A percentile compares a stretch with the other conserved stretches of the same genome.
phyloP scores from a whole-genome alignment of 768 basidiomycete genomes.

The Crepidotus variabilis region DNA sequence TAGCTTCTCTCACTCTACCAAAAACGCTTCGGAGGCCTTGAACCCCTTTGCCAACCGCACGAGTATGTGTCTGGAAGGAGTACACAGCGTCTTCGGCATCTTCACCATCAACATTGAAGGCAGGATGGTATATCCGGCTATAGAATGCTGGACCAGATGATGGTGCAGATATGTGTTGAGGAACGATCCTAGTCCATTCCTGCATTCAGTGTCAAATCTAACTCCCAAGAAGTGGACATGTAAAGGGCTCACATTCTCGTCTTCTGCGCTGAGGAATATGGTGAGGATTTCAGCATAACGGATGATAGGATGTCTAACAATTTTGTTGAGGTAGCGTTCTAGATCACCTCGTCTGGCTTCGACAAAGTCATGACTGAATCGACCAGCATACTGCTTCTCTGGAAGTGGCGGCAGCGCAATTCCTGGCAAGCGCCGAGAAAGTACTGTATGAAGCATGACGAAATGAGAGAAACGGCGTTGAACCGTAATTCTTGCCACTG shows the following conservation, averaged over 20 bases:
- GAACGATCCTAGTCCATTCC: constrained; percentile 71
- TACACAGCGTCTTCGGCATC: constrained; percentile 60
- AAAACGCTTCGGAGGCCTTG: constrained; percentile 64
- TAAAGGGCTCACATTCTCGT: constrained; percentile 56
- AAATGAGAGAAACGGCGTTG: constrained; percentile 85
- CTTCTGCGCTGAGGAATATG: constrained; percentile 76
- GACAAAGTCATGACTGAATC: constrained; percentile 79
- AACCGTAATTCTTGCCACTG: constrained; percentile 64
- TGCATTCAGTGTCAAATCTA: constrained; percentile 19
- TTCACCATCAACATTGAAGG: constrained; percentile 75
- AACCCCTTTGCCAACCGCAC: constrained; percentile 65
- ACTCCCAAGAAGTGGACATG: neutral
- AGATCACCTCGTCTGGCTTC: constrained; percentile 80
- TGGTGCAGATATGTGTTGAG: constrained; percentile 54
- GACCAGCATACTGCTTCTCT: constrained; percentile 79
- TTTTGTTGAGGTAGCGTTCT: constrained; percentile 68
- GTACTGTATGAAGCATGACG: constrained; percentile 67
- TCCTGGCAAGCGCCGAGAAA: constrained; percentile 67
- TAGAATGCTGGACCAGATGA: constrained; percentile 77
- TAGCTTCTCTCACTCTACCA: constrained; percentile 56
- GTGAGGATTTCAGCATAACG: constrained; percentile 77
- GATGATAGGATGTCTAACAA: constrained; percentile 74
- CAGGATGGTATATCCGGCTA: constrained; percentile 78
- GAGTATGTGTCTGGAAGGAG: constrained; percentile 62
- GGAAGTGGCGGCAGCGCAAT: constrained; percentile 80